Evolutionary conservation across 306 rosid species (phyloP).

Genomic region (Trifolium repens): DNA sequence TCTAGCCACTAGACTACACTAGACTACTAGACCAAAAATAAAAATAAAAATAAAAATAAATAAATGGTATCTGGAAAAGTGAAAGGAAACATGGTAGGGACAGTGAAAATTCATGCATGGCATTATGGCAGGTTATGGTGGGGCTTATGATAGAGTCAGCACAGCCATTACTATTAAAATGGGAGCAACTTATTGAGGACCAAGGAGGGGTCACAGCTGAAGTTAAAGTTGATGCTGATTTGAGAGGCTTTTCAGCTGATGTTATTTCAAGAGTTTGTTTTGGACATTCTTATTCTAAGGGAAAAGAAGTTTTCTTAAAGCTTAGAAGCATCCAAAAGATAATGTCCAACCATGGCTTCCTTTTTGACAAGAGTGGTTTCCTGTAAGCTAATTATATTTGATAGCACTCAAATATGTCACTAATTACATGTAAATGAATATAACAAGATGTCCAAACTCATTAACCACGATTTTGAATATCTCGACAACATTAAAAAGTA

Average conservation of each 20-base stretch:
- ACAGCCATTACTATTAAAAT: constrained; percentile 56
- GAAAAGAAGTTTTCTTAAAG: constrained; percentile 77
- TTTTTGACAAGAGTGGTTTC: constrained; percentile 55
- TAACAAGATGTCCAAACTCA: no score
- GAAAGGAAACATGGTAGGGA: constrained; percentile 32
- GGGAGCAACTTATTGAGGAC: constrained; percentile 61
- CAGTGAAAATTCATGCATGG: constrained; percentile 6
- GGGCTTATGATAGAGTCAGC: constrained; percentile 74
- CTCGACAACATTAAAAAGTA: no score
- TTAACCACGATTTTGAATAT: no score
- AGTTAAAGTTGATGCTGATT: constrained; percentile 69
- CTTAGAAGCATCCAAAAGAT: constrained; percentile 71
- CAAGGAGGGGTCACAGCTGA: constrained; percentile 55
- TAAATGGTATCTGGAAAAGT: background rate
- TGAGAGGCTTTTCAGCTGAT: constrained; percentile 76
- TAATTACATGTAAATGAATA: background rate
- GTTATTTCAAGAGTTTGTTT: constrained; percentile 93
- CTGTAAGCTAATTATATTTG: constrained; percentile 47
- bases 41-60: background rate
- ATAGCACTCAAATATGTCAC: background rate
- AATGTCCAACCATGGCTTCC: constrained; percentile 62
- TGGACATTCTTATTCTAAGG: constrained; percentile 77
- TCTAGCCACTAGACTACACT: no score
- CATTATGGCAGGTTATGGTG: constrained; percentile 79
- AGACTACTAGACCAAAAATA: background rate